These are phyloP conservation scores for Avena sativa DNA, from an alignment of 176 grass and related monocot genomes.

Conservation along the genomic window DNA sequence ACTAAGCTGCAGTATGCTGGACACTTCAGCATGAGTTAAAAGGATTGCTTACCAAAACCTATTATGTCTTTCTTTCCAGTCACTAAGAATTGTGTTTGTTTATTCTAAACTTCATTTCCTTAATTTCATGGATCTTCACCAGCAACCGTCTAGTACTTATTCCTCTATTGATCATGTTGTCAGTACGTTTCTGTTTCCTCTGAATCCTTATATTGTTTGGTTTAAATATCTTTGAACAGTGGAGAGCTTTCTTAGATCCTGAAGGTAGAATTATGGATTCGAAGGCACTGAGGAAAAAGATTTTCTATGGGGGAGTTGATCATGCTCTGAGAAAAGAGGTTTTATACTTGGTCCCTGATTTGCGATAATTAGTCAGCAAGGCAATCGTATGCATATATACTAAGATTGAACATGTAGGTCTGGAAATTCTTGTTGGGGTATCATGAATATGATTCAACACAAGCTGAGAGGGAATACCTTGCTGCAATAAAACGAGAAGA, in stretches of 20 bases:
- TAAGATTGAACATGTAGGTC: constrained; percentile 61
- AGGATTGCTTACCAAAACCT: constrained; percentile 16
- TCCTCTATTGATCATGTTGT: constrained; percentile 21
- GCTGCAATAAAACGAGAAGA: constrained; percentile 72
- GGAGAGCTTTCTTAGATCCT: constrained; percentile 83
- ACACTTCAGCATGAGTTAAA: constrained; percentile 3
- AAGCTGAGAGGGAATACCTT: constrained; percentile 91
- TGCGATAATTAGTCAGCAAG: constrained; percentile 26
- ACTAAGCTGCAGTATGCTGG: not conserved
- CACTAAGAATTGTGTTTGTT: not conserved
- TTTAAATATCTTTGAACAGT: constrained; percentile 61
- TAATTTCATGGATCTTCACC: constrained; percentile 28
- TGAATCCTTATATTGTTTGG: constrained; percentile 27
- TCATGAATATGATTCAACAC: constrained; percentile 97
- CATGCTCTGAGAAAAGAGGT: constrained; percentile 95
- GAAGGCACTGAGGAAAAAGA: constrained; percentile 82
- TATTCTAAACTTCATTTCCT: not conserved
- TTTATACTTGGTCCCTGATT: constrained; percentile 28
- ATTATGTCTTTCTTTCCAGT: not conserved
- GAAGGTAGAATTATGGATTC: constrained; percentile 94
- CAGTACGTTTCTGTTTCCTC: constrained; percentile 22
- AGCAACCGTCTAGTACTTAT: constrained; percentile 15
- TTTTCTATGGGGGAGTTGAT: constrained; percentile 95
- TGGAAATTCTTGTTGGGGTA: constrained; percentile 98
- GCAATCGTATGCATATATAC: constrained; percentile 37